These are phyloP conservation scores for Hypoxylon sp. DNA, from an alignment of 2,329 filamentous ascomycete species.

Conservation along the genomic window DNA sequence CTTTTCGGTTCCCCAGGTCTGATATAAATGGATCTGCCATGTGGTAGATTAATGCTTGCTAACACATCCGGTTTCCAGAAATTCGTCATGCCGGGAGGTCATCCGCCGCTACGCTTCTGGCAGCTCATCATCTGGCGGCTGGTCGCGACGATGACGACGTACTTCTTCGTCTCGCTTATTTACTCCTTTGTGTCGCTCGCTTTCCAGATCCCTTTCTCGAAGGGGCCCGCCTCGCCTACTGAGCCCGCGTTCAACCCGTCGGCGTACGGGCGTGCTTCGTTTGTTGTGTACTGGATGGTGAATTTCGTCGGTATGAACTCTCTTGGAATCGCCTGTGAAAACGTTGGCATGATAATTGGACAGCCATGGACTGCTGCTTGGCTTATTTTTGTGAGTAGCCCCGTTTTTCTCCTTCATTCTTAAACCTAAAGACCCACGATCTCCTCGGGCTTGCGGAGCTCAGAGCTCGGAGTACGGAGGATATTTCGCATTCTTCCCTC, in stretches of 20 bases:
- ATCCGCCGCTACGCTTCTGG: constrained; percentile 70
- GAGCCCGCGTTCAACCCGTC: constrained; percentile 60
- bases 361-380: constrained; percentile 73
- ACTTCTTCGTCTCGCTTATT: constrained; percentile 73
- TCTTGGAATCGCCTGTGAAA: constrained; percentile 74
- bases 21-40: not conserved
- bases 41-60: not conserved
- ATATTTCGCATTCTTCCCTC: not conserved
- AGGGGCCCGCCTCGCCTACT: constrained; percentile 59
- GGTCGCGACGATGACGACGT: constrained; percentile 68
- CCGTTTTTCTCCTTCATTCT: not conserved
- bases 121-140: constrained; percentile 73
- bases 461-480: not conserved
- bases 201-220: constrained; percentile 74
- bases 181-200: constrained; percentile 76
- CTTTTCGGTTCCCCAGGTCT: not conserved
- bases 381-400: constrained; percentile 67
- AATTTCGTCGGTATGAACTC: constrained; percentile 76
- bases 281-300: constrained; percentile 74
- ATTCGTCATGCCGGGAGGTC: constrained; percentile 68
- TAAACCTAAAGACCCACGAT: not conserved
- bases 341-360: constrained; percentile 74
- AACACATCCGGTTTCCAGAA: constrained; percentile 51
- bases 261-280: constrained; percentile 70
- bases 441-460: not conserved